Conservation (phyloP, 257 asterid genomes). For the Euphrasia confusa region DNA sequence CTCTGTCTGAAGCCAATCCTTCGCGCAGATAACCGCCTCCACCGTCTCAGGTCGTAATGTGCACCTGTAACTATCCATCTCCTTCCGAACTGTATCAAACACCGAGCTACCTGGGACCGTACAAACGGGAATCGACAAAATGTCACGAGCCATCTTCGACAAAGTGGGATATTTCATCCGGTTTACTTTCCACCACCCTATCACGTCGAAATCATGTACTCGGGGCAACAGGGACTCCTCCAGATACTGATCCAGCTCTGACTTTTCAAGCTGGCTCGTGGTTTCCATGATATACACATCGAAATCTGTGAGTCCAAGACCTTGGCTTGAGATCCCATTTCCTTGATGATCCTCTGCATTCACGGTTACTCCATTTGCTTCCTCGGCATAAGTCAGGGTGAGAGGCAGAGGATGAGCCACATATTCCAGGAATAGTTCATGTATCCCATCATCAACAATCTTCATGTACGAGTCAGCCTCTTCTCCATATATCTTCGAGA, state of each 20-base stretch:
- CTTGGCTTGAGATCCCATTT: conserved; percentile 39
- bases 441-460: conserved; percentile 75
- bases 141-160: conserved; percentile 90
- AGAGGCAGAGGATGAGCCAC: conserved; percentile 56
- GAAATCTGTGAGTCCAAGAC: conserved; percentile 65
- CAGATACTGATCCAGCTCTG: conserved; percentile 89
- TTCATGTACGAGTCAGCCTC: conserved; percentile 57
- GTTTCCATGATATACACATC: conserved; percentile 79
- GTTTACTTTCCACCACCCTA: conserved; percentile 94
- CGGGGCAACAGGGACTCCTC: conserved; percentile 91
- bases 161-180: conserved; percentile 80
- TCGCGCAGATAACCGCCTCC: conserved; percentile 88
- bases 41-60: conserved; percentile 78
- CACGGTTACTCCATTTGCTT: conserved; percentile 38
- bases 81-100: conserved; percentile 65
- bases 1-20: conserved; percentile 78
- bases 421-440: conserved; percentile 78
- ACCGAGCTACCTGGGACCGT: conserved; percentile 53
- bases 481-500: conserved; percentile 73
- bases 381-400: conserved; percentile 54
- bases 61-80: conserved; percentile 83
- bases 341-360: conserved; percentile 47
- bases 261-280: conserved; percentile 58
- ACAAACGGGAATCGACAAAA: conserved; percentile 80
- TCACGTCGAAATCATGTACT: conserved; percentile 80